Evolutionary conservation across 345 rosid genomes (phyloP), one percentile per base, ranked within the genome.

Genomic region (Salix purpurea): DNA sequence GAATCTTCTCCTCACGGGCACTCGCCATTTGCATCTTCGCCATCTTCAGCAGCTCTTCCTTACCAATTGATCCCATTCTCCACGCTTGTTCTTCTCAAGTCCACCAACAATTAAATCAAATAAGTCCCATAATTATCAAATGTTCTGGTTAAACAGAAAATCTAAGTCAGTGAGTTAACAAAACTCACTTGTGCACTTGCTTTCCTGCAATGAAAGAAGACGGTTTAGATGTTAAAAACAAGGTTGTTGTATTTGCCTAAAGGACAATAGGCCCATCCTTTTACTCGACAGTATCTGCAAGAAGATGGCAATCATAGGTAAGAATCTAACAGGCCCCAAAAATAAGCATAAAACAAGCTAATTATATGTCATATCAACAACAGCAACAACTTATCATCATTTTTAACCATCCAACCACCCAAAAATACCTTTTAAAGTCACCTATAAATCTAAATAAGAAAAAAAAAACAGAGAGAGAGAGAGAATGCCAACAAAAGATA

Each of bases 1-100:
- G 87, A 79, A 96, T 96, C 88, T 89, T 93, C 85, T 95, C 99
- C 78, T 93, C 97, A 0, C 88, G 88, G 58, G 90, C 78, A 77
- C 79, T 76, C 42, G 82, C 80, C 79, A 75, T 79, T 84, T 89
- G 97, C 86, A 88, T 82, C 84, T 89, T 93, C 83, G 90, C 98
- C 87, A 85, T 77, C 83, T 88, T 90, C 83, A 78, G 86, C 65
- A 88, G 83, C 87, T 90, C 91, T 72, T 91, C 98, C 75, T 84
- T 93, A 50, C 88, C 88, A 78, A 89, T 90, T 42, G 96, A 90
- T 78, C 97, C 98, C 99, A 93, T 91, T 77, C 77, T 85, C 76
- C 72, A 71, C 67, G 52, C 73, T 74, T 68, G 67, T 40, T 30
- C 81, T 77, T 77, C 74, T 74, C 64, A 76, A 75, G 72, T 76